Conservation (phyloP, 306 rosid genomes). For the Acacia crassicarpa region DNA sequence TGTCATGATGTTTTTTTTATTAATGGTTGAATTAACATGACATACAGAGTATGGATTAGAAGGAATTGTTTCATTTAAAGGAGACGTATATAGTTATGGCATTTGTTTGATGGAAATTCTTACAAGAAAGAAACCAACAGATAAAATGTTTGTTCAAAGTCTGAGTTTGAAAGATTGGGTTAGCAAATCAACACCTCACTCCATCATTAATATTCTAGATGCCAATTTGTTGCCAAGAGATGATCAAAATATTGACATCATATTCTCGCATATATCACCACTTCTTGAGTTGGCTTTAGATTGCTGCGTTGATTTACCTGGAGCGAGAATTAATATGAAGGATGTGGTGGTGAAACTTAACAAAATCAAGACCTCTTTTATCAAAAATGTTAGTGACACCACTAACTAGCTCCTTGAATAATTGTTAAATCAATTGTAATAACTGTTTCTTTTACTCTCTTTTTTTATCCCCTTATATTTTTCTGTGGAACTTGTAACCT, state of each 20-base stretch:
- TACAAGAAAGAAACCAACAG: conserved; percentile 42
- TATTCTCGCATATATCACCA: background rate
- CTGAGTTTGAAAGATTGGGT: conserved; percentile 2
- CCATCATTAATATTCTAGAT: background rate
- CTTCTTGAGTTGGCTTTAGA: background rate
- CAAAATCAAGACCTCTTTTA: background rate
- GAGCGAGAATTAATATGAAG: conserved; percentile 46
- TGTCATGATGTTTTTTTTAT: background rate
- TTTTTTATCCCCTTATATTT: no score
- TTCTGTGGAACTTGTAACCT: background rate
- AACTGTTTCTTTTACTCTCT: background rate
- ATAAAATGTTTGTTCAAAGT: conserved; percentile 34
- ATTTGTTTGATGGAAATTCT: conserved; percentile 43
- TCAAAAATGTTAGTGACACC: background rate
- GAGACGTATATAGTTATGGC: conserved; percentile 50
- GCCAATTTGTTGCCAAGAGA: background rate
- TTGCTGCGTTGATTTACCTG: background rate
- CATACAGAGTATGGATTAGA: conserved; percentile 37
- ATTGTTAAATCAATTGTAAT: no score
- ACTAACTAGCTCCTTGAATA: background rate
- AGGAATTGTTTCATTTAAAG: conserved; percentile 40
- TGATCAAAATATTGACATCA: background rate
- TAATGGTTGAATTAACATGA: background rate
- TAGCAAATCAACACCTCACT: background rate
- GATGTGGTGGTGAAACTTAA: background rate